Percentiles rank a stretch among this genome's conserved stretches.
These are phyloP conservation scores for Trichoderma arundinaceum DNA, from an alignment of 2,329 filamentous ascomycete genomes.

Conservation along the genomic window DNA sequence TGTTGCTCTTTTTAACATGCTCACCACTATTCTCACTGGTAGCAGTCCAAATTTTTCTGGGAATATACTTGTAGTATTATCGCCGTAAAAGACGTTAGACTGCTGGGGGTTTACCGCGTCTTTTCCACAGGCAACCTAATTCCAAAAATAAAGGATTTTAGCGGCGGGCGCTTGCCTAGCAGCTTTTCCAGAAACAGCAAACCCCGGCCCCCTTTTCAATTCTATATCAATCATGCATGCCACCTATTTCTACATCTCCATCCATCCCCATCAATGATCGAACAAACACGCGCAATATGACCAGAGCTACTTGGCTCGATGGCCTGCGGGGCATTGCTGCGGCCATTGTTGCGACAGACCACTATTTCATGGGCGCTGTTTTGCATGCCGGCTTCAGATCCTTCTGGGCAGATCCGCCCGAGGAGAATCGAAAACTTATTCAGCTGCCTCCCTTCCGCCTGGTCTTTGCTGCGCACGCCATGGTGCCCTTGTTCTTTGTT, in stretches of 20 bases:
- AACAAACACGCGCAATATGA: conserved; percentile 15
- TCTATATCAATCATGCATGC: not conserved
- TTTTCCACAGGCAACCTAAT: too few relatives aligned
- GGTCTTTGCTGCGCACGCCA: conserved; percentile 21
- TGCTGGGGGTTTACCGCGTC: too few relatives aligned
- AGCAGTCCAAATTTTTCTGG: too few relatives aligned
- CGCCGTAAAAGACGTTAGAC: too few relatives aligned
- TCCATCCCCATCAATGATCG: not conserved
- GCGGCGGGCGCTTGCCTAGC: not conserved
- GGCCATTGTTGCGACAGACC: conserved; percentile 26
- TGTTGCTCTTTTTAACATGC: too few relatives aligned
- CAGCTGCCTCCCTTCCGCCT: conserved; percentile 22
- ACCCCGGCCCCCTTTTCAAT: not conserved
- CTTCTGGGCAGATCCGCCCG: conserved; percentile 25
- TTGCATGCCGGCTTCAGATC: conserved; percentile 26
- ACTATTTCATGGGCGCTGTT: conserved; percentile 27
- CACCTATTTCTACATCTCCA: not conserved
- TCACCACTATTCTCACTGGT: too few relatives aligned
- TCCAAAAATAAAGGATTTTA: too few relatives aligned
- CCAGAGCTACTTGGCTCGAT: conserved; percentile 22
- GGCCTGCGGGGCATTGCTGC: conserved; percentile 26
- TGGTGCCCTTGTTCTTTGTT: conserved; percentile 28
- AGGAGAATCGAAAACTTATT: conserved; percentile 17
- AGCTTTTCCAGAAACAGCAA: conserved; percentile 21
- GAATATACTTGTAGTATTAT: too few relatives aligned